Base-by-base conservation (phyloP, 164 flowering plant genomes). In the Stephania yunnanensis region DNA sequence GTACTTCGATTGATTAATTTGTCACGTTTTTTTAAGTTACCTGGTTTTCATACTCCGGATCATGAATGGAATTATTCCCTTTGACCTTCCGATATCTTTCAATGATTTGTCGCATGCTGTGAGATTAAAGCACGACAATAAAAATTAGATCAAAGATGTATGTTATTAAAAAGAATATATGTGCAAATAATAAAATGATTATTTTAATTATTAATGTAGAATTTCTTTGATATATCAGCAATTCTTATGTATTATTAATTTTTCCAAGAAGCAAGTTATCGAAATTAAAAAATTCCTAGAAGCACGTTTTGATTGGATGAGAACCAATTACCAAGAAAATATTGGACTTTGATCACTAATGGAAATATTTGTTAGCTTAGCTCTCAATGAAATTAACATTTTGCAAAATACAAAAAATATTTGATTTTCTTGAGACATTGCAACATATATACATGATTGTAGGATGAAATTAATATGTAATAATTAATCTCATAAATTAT, bases 21-120 rank as follows among this genome's bases (percentile, higher is more conserved):
- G 15, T 50, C 55, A 10, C 8, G 19, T 61, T 19, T 61, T 7
- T 19, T 9, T 4, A 17, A 1, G 42, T 36, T 80, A 81, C 87
- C 81, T 72, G 75, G 64, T 86, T 80, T 79, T 83, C 77, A 31
- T 72, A 75, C 68, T 81, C 81, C 46, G 70, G 80, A 70, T 78
- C 65, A 17, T 73, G 83, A 72, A 11, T 36, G 4, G 42, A 36
- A 36, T 36, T 36, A 36, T 36, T 76, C 10, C 87, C 87, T 25
- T 76, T 74, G 7, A 66, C 77, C 46, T 69, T 73, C 68, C 76
- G 81, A 67, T 84, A 86, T 71, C 81, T 80, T 0, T 78, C 81
- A 2, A 86, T 84, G 74, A 86, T 74, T 15, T 86, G 81, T 46
- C 78, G 81, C 87, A 86, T 81, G 78, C 87, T 71, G 73, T 52